Evolutionary conservation across 169 alveolate genomes (phyloP).

Genomic region (Perkinsus chesapeaki): DNA sequence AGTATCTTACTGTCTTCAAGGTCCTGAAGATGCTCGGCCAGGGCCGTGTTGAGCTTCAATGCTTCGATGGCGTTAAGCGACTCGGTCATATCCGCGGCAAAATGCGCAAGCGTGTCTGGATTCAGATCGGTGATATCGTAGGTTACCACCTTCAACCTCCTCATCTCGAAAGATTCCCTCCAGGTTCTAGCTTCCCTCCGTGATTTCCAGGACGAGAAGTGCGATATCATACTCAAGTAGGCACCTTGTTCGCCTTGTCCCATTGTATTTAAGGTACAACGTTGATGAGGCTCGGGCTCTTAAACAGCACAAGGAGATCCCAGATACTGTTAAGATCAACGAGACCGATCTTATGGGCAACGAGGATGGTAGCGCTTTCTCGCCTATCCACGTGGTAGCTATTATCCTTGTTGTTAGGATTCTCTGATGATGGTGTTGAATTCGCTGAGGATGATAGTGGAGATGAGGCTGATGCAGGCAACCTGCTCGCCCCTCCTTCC

Average conservation of each 20-base stretch:
- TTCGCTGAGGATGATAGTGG: not conserved
- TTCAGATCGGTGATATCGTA: conserved; percentile 82
- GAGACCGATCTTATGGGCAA: conserved; percentile 83
- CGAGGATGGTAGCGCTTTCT: conserved; percentile 63
- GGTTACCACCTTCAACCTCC: not conserved
- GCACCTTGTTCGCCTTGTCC: not conserved
- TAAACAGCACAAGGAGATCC: conserved; percentile 92
- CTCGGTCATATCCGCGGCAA: conserved; percentile 90
- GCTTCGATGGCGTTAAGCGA: conserved; percentile 94
- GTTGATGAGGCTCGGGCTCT: conserved; percentile 94
- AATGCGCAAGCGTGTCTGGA: conserved; percentile 94
- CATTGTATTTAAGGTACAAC: conserved; percentile 40
- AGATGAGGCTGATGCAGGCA: not conserved
- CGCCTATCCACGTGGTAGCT: not conserved
- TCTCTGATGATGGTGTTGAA: not conserved
- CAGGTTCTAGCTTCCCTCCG: conserved; percentile 85
- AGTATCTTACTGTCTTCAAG: conserved; percentile 43
- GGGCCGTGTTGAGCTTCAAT: conserved; percentile 93
- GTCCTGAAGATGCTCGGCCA: conserved; percentile 94
- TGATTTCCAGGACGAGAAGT: conserved; percentile 94
- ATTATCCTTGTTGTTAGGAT: not conserved
- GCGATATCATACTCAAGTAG: conserved; percentile 91
- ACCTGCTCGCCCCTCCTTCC: not conserved
- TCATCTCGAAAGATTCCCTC: not conserved
- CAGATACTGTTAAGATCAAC: conserved; percentile 89